Conservation (phyloP, 2,329 filamentous ascomycete species). For the Colletotrichum plurivorum region DNA sequence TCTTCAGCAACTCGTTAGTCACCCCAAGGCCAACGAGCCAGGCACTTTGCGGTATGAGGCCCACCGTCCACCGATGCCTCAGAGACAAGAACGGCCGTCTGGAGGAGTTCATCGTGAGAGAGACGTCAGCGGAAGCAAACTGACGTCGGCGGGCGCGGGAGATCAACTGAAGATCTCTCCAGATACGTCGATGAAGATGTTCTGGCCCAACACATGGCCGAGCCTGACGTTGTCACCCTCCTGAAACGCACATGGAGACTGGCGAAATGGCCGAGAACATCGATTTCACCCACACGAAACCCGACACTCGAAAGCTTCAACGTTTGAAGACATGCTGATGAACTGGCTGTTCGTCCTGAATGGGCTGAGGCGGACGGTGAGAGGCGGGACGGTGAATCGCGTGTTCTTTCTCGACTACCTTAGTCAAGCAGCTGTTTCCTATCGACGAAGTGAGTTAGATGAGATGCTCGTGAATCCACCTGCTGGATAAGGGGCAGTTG, state of each 20-base stretch:
- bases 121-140: constrained; percentile 42
- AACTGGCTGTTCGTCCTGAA: background rate
- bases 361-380: background rate
- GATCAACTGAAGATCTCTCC: constrained; percentile 15
- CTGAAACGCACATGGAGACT: constrained; percentile 40
- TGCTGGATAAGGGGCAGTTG: background rate
- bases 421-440: background rate
- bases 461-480: background rate
- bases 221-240: constrained; percentile 42
- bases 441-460: constrained; percentile 8
- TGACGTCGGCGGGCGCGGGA: constrained; percentile 5
- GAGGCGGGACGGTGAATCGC: background rate
- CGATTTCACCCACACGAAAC: constrained; percentile 17
- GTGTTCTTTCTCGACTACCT: background rate
- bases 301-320: constrained; percentile 15
- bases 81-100: constrained; percentile 43
- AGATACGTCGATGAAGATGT: constrained; percentile 46
- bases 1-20: constrained; percentile 43
- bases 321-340: background rate
- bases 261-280: constrained; percentile 20
- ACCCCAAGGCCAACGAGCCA: constrained; percentile 45
- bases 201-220: constrained; percentile 43
- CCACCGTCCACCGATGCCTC: constrained; percentile 45
- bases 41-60: constrained; percentile 45
- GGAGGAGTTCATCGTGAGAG: constrained; percentile 45